These are phyloP conservation scores for Mortierella sp. DNA, from an alignment of 371 early-diverging fungal species.

Conservation along the genomic window DNA sequence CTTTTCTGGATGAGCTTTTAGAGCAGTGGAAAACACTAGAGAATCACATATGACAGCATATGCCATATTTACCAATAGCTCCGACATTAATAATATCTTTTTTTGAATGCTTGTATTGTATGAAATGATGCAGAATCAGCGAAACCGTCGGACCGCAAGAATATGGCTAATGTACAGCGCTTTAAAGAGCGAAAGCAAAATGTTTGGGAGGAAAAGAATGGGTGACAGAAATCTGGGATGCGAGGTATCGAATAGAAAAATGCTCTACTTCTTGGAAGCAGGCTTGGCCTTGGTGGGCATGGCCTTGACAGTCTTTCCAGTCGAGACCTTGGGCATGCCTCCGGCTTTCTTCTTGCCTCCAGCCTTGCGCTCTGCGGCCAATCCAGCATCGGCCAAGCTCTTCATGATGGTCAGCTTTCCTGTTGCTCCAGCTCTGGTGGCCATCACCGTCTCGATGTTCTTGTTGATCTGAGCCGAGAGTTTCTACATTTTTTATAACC, in stretches of 20 bases:
- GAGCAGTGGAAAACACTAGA: too few species aligned
- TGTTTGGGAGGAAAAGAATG: too few species aligned
- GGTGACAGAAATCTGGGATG: not conserved
- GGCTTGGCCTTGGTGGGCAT: conserved; percentile 48
- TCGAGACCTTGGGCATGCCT: conserved; percentile 45
- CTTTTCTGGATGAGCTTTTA: not conserved
- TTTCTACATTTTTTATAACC: too few species aligned
- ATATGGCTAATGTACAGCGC: conserved; percentile 12
- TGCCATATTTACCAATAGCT: not conserved
- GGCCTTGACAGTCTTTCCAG: conserved; percentile 39
- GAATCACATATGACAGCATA: not conserved
- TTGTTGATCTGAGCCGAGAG: conserved; percentile 70
- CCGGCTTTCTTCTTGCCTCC: conserved; percentile 53
- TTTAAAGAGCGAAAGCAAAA: not conserved
- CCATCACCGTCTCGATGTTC: conserved; percentile 75
- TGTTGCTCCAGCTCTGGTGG: conserved; percentile 74
- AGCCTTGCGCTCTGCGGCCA: conserved; percentile 55
- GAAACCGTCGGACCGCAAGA: not conserved
- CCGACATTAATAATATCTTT: too few species aligned
- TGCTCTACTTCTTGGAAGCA: conserved; percentile 39
- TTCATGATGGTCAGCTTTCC: conserved; percentile 80
- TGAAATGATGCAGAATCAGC: too few species aligned
- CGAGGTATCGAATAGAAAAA: not conserved
- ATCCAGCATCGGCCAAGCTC: conserved; percentile 62
- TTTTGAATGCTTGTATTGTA: too few species aligned